A percentile compares a stretch with the other conserved stretches of the same genome.
phyloP scores from a whole-genome alignment of 345 rosid species.

The Eucalyptus grandis region DNA sequence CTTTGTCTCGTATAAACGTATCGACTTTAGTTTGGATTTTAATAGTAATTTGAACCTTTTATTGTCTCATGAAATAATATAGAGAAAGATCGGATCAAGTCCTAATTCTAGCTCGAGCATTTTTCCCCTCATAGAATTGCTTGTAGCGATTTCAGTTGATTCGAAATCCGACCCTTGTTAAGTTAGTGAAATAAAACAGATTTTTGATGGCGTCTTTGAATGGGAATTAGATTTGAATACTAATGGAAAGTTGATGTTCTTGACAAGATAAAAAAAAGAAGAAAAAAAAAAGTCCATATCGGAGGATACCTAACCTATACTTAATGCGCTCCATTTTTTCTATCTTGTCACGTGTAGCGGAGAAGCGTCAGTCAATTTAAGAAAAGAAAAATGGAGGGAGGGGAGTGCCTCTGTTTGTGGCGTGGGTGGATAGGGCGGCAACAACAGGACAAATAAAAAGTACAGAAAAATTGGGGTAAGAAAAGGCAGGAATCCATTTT shows the following conservation, averaged over 20 bases:
- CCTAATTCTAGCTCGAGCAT: accelerated
- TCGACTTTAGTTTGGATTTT: not conserved
- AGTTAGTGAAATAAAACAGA: accelerated
- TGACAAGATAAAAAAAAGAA: not conserved
- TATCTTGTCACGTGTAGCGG: not conserved
- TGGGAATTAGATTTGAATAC: not conserved
- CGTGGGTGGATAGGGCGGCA: not conserved
- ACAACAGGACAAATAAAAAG: not conserved
- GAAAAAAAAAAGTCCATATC: too few species aligned
- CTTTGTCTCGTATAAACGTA: not conserved
- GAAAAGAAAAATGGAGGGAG: not conserved
- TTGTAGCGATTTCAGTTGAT: accelerated
- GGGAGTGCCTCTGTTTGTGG: not conserved
- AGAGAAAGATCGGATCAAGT: accelerated
- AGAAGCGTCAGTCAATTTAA: not conserved
- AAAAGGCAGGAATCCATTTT: not conserved
- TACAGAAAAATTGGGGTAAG: not conserved
- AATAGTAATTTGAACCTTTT: not conserved
- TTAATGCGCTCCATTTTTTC: not conserved
- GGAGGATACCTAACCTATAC: too few species aligned
- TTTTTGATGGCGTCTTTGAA: accelerated
- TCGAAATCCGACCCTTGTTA: accelerated
- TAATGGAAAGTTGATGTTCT: not conserved
- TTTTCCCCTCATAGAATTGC: not conserved
- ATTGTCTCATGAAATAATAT: not conserved